Percentiles rank a stretch among this genome's conserved stretches.
Evolutionary conservation across 106 monocot genomes (phyloP).

Genomic region (Dioscorea alata): DNA sequence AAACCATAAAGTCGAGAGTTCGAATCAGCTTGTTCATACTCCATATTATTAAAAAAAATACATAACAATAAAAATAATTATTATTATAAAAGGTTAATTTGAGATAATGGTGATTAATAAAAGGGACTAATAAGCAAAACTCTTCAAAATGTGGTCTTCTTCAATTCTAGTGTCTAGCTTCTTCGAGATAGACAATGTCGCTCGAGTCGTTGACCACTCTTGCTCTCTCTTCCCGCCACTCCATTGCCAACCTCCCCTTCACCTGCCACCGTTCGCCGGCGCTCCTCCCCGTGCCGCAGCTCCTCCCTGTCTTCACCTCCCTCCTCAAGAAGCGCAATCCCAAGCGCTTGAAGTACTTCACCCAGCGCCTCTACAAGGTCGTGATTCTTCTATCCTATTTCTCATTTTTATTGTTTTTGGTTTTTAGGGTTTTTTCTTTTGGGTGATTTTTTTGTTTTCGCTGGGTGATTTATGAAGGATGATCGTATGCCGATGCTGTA

Average conservation of each 20-base stretch:
- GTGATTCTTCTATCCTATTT: background rate
- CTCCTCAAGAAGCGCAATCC: conserved; percentile 61
- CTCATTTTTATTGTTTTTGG: background rate
- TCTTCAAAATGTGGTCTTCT: too few relatives aligned
- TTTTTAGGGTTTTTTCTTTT: background rate
- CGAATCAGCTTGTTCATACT: too few relatives aligned
- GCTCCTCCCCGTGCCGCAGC: background rate
- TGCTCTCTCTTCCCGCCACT: conserved; percentile 16
- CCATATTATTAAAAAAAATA: too few relatives aligned
- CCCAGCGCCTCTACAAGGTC: conserved; percentile 67
- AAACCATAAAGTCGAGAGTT: too few relatives aligned
- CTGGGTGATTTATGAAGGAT: conserved; percentile 26
- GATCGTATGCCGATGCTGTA: conserved; percentile 50
- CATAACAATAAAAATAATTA: too few relatives aligned
- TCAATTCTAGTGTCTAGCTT: too few relatives aligned
- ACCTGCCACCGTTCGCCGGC: background rate
- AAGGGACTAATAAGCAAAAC: too few relatives aligned
- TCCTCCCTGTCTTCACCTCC: conserved; percentile 13
- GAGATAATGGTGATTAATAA: too few relatives aligned
- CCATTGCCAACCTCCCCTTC: conserved; percentile 4
- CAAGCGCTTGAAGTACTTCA: conserved; percentile 76
- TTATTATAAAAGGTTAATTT: too few relatives aligned
- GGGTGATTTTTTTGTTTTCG: too few relatives aligned
- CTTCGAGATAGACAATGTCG: background rate
- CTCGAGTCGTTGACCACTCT: conserved; percentile 7